Conservation (phyloP, 108 stramenopile genomes). For the Cylindrotheca fusiformis region DNA sequence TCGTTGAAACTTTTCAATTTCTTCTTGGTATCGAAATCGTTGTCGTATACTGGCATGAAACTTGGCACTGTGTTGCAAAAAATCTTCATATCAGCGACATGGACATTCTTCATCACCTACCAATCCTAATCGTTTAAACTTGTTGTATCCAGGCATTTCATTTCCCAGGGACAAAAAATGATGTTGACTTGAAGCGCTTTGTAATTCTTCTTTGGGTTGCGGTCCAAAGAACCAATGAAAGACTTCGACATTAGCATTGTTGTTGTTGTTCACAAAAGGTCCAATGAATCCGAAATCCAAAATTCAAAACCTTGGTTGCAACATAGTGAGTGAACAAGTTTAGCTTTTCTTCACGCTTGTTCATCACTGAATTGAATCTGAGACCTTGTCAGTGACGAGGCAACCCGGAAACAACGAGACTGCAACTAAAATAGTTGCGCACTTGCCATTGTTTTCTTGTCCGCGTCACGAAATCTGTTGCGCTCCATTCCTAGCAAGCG, state of each 20-base stretch:
- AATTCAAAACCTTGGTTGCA: constrained; percentile 6
- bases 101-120: neutral
- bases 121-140: neutral
- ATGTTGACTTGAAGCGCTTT: neutral
- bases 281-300: constrained; percentile 13
- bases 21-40: constrained; percentile 30
- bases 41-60: constrained; percentile 29
- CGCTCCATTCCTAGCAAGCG: too few species aligned
- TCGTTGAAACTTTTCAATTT: constrained; percentile 19
- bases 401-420: too few species aligned
- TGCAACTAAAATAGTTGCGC: too few species aligned
- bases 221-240: constrained; percentile 29
- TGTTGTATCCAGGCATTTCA: constrained; percentile 1
- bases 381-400: too few species aligned
- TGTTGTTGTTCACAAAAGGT: too few species aligned
- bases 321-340: constrained; percentile 36
- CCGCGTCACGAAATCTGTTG: too few species aligned
- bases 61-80: constrained; percentile 28
- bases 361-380: too few species aligned
- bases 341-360: too few species aligned
- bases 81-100: neutral
- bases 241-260: constrained; percentile 12
- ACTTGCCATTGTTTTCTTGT: too few species aligned
- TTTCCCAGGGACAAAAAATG: neutral
- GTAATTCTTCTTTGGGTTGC: constrained; percentile 5